phyloP scores from a whole-genome alignment of 495 filamentous ascomycete genomes.

The Jackrogersella minutella region DNA sequence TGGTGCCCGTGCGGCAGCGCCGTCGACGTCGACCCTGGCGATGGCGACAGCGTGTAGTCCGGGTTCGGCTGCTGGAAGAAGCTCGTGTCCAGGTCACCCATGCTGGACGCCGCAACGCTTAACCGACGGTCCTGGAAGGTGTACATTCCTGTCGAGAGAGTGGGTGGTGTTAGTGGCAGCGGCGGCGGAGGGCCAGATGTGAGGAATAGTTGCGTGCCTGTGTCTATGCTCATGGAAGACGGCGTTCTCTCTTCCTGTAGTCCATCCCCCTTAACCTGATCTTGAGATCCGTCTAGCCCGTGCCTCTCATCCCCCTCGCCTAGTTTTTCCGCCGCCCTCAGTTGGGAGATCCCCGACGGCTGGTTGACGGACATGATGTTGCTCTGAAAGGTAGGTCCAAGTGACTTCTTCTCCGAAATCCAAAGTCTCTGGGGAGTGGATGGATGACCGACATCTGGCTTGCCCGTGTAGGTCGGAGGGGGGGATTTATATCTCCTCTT shows the following conservation, averaged over 20 bases:
- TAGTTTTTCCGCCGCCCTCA: constrained; percentile 6
- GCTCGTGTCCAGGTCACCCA: constrained; percentile 47
- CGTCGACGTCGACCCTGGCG: constrained; percentile 43
- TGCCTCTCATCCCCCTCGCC: constrained; percentile 20
- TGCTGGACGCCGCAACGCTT: constrained; percentile 49
- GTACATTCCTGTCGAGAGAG: constrained; percentile 42
- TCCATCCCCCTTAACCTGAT: constrained; percentile 16
- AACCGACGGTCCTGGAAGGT: constrained; percentile 52
- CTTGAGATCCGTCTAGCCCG: constrained; percentile 19
- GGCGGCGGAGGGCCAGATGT: constrained; percentile 48
- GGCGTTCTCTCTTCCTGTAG: constrained; percentile 15
- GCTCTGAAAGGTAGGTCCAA: constrained; percentile 27
- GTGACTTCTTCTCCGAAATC: constrained; percentile 39
- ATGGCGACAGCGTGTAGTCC: constrained; percentile 44
- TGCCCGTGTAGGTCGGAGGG: constrained; percentile 7
- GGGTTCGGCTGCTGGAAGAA: constrained; percentile 54
- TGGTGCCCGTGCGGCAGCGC: constrained; percentile 39
- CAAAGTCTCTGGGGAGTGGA: constrained; percentile 20
- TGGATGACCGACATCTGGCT: constrained; percentile 3
- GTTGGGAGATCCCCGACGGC: constrained; percentile 21
- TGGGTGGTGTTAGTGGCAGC: constrained; percentile 52
- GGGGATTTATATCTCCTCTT: constrained; percentile 40
- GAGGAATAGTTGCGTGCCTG: constrained; percentile 39
- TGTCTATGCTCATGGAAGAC: constrained; percentile 17
- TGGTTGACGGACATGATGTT: constrained; percentile 41